Evolutionary conservation across 805 yeast species (phyloP), one percentile per base, ranked within the genome.

Genomic region (Wickerhamomyces sydowiorum): DNA sequence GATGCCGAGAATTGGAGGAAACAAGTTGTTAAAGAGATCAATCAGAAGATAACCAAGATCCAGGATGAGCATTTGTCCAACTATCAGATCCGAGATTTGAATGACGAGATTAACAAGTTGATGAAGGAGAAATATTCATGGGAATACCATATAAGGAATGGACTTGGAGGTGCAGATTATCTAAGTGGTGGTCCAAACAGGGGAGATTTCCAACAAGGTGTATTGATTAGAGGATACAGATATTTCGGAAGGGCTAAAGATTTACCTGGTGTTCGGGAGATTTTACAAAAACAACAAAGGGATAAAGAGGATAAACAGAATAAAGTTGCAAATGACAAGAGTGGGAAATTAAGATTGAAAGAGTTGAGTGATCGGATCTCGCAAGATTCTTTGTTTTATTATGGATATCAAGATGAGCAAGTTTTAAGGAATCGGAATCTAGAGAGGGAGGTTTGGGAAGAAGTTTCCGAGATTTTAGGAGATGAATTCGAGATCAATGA

Each of bases 191-290:
- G 56, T 24, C 49, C 41, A 30, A 43, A 37, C 33, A 49, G 42
- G 30, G 42, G 39, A 29, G 43, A 38, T 38, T 30, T 14, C 5
- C 38, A 37, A 15, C 49, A 44, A 15, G 59, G 54, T 28, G 55
- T 44, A 32, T 44, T 40, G 38, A 46, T 48, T 10, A 42, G 50
- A 35, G 55, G 53, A 2, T 47, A 53, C 18, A 65, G 83, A 42
- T 90, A 85, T 60, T 90, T 78, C 62, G 97, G 97, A 0, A 63
- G 96, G 38, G 96, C 96, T 0, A 70, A 76, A 40, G 91, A 87
- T 35, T 62, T 89, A 8, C 84, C 88, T 0, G 96, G 86, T 47
- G 90, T 84, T 7, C 65, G 70, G 40, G 70, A 70, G 44, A 47
- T 75, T 19, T 46, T 78, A 17, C 66, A 67, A 40, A 58, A 66